Evolutionary conservation across 78 protist genomes (phyloP).

Genomic region (Dictyostelium firmibasis): DNA sequence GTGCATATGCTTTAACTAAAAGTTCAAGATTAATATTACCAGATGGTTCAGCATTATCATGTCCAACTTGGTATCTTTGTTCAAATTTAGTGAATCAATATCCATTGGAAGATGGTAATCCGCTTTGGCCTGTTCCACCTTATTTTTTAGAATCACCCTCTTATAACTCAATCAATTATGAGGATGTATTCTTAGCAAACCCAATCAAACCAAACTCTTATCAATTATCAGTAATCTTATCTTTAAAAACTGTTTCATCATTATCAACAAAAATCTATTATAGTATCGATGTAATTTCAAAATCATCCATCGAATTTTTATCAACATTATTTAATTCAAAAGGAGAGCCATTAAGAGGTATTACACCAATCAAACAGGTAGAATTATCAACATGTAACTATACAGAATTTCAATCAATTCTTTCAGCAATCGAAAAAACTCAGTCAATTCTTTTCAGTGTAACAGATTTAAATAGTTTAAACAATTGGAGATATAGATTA

Average conservation of each 20-base stretch:
- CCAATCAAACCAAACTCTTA: background rate
- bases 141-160: background rate
- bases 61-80: conserved; percentile 17
- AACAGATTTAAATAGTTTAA: background rate
- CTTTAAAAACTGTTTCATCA: background rate
- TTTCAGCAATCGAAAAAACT: background rate
- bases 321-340: background rate
- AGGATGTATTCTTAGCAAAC: background rate
- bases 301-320: background rate
- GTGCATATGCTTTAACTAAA: background rate
- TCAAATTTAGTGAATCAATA: background rate
- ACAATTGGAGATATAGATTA: background rate
- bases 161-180: background rate
- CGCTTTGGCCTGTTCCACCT: conserved; percentile 56
- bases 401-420: background rate
- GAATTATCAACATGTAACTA: background rate
- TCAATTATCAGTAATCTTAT: conserved; percentile 24
- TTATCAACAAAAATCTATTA: background rate
- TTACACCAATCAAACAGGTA: background rate
- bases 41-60: background rate
- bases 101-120: background rate
- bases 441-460: background rate
- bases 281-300: background rate
- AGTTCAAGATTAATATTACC: conserved; percentile 19
- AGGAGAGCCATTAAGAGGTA: conserved; percentile 38